Percentiles rank a stretch among this genome's conserved stretches.
phyloP scores from a whole-genome alignment of 176 grass and related monocot species.

The Alloteropsis semialata region DNA sequence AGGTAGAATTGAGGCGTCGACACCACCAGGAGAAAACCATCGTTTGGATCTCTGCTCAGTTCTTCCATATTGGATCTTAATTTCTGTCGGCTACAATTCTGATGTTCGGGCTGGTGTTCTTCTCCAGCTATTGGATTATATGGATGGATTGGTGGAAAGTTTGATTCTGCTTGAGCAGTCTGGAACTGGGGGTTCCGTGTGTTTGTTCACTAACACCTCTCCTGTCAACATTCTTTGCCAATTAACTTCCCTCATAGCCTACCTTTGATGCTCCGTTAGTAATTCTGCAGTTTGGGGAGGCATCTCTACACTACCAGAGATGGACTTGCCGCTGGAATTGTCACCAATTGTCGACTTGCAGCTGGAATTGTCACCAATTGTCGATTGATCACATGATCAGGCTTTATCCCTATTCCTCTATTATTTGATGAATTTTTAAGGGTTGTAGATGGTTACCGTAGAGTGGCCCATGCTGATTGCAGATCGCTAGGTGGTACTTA shows the following conservation, averaged over 20 bases:
- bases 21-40: background rate
- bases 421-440: background rate
- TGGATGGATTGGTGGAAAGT: background rate
- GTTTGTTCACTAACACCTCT: background rate
- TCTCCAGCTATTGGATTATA: conserved; percentile 8
- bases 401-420: background rate
- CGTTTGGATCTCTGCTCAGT: background rate
- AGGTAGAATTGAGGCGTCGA: background rate
- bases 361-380: background rate
- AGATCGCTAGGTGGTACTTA: background rate
- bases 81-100: background rate
- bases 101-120: background rate
- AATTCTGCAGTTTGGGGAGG: background rate
- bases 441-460: too few relatives aligned
- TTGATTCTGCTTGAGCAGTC: background rate
- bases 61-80: too few relatives aligned
- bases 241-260: background rate
- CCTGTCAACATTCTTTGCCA: background rate
- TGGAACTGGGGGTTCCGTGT: background rate
- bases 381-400: too few relatives aligned
- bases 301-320: background rate
- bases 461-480: background rate
- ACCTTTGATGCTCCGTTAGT: background rate
- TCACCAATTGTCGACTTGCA: background rate
- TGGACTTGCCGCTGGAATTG: background rate